Evolutionary conservation across 352 stramenopile species (phyloP), one percentile per base, ranked within the genome.

Genomic region (Phytophthora tentaculata): DNA sequence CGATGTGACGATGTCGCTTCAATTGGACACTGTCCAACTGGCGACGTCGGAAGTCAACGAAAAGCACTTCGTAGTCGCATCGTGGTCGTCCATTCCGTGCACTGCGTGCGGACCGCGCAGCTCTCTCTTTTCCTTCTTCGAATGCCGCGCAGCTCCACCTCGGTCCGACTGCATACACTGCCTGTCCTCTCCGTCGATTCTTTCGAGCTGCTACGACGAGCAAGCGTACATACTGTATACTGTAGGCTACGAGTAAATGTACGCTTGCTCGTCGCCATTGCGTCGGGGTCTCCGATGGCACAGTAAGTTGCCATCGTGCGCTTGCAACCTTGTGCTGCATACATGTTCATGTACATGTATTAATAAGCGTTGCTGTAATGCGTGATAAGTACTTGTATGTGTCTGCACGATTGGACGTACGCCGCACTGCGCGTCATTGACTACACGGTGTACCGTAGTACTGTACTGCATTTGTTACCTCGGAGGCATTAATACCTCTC

Each of bases 31-130:
- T 48, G 39, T 67, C 59, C 44, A 67, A 45, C 26, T 64, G 56
- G 43, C 61, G 51, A 67, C 64, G 64, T 71, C 64, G 56, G 64
- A 67, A 71, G 49, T 69, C 55, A 61, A 53, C 37, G 39, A 67
- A 53, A 60, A 23, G 17, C 12, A 20, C 43, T 23, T 19, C 45
- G 63, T 71, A 49, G 63, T 70, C 63, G 56, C 48, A 57, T 70
- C 19, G 63, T 70, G 44, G 20, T 37, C 19, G 54, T 20, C 61
- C 61, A 50, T 58, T 53, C 54, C 56, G 53, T 61, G 51, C 51
- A 45, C 22, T 56, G 35, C 29, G 32, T 58, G 43, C 58, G 50
- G 56, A 62, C 39, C 43, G 26, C 24, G 17, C 50, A 55, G 54
- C 54, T 59, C 51, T 28, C 64, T 72, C 52, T 69, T 67, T 65